Evolutionary conservation across 169 alveolate genomes (phyloP).

Genomic region (Eimeria acervulina): DNA sequence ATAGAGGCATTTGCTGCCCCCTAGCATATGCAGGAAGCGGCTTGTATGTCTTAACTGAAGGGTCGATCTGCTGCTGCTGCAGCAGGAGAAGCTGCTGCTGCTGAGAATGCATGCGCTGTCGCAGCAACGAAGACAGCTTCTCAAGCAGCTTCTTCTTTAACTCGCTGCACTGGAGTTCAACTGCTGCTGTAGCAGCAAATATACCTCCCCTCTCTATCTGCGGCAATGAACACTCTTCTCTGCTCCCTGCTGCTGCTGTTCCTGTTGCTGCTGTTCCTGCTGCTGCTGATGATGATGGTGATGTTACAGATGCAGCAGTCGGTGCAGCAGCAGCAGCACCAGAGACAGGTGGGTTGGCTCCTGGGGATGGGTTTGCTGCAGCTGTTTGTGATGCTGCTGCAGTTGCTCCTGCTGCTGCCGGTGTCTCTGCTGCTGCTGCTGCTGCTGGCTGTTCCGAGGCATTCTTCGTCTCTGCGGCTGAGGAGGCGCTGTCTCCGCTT

Average conservation of each 20-base stretch:
- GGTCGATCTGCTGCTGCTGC: background rate
- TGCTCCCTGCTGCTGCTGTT: too few relatives aligned
- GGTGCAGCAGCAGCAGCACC: too few relatives aligned
- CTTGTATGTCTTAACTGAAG: background rate
- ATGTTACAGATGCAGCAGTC: too few relatives aligned
- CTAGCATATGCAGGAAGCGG: background rate
- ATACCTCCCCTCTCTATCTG: background rate
- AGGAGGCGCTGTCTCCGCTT: background rate
- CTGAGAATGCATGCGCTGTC: background rate
- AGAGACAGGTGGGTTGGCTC: background rate
- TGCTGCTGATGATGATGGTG: too few relatives aligned
- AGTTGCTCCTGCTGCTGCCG: too few relatives aligned
- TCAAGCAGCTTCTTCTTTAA: background rate
- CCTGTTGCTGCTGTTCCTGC: too few relatives aligned
- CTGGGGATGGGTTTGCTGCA: too few relatives aligned
- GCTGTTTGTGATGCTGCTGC: too few relatives aligned
- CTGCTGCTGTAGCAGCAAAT: constrained; percentile 15
- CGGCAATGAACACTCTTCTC: background rate
- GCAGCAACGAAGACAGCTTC: background rate
- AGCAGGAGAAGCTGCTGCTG: background rate
- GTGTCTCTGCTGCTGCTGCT: too few relatives aligned
- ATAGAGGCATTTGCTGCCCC: background rate
- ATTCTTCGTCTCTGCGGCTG: background rate
- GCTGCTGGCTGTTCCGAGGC: too few relatives aligned
- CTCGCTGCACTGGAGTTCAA: constrained; percentile 25